These are phyloP conservation scores for Arthroderma sp. DNA, from an alignment of 2,329 filamentous ascomycete species.

Conservation along the genomic window DNA sequence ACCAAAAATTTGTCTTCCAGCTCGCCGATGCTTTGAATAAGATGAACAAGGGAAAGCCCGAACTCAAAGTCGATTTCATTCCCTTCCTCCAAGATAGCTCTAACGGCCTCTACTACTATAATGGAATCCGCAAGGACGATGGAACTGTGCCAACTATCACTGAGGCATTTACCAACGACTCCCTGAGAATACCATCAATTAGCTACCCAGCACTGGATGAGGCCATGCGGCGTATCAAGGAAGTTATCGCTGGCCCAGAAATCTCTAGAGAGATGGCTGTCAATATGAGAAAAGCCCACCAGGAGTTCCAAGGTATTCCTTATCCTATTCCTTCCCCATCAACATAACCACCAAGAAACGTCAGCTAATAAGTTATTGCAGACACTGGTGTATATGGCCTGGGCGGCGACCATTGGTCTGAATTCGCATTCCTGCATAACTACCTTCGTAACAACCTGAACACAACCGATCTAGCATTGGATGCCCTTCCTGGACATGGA, in stretches of 20 bases:
- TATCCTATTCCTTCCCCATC: too few species aligned
- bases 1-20: conserved; percentile 16
- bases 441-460: conserved; percentile 32
- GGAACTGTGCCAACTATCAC: conserved; percentile 15
- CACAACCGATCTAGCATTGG: not conserved
- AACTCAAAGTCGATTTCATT: conserved; percentile 17
- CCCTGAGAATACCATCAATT: conserved; percentile 2
- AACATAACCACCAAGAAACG: not conserved
- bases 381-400: not conserved
- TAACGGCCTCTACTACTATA: conserved; percentile 18
- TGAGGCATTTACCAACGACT: conserved; percentile 12
- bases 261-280: not conserved
- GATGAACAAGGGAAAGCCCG: conserved; percentile 13
- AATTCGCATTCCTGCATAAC: conserved; percentile 47
- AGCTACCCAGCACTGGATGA: not conserved
- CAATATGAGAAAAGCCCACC: not conserved
- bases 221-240: not conserved
- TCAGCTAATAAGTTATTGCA: not conserved
- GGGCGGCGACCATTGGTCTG: conserved; percentile 38
- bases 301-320: not conserved
- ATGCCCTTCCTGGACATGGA: too few species aligned
- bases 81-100: conserved; percentile 15
- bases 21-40: conserved; percentile 14
- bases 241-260: not conserved
- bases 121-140: conserved; percentile 12